These are phyloP conservation scores for Leccinum brunneo-olivaceum DNA, from an alignment of 1,284 basidiomycete species.

Conservation along the genomic window DNA sequence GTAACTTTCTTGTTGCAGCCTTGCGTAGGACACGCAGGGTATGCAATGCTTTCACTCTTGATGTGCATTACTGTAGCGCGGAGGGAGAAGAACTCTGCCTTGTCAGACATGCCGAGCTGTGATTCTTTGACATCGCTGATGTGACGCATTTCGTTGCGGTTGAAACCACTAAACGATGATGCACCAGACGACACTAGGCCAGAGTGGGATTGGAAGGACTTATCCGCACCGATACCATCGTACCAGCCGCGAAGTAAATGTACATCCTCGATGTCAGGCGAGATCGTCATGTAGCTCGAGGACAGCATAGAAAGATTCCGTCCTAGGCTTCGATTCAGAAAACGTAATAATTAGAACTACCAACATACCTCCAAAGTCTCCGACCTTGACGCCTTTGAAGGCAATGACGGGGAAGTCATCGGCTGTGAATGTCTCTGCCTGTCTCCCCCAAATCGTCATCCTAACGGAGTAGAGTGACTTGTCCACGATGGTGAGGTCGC, in stretches of 20 bases:
- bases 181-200: constrained; percentile 35
- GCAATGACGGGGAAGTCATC: constrained; percentile 72
- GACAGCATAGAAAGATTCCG: constrained; percentile 72
- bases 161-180: constrained; percentile 45
- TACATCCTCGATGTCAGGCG: constrained; percentile 86
- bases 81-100: constrained; percentile 76
- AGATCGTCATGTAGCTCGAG: constrained; percentile 68
- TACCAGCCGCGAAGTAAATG: constrained; percentile 91
- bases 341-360: not conserved
- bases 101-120: constrained; percentile 74
- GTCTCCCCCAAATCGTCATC: constrained; percentile 94
- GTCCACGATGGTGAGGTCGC: constrained; percentile 87
- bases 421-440: constrained; percentile 75
- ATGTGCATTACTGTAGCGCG: constrained; percentile 88
- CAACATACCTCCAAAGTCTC: constrained; percentile 80
- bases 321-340: constrained; percentile 35
- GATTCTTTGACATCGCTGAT: constrained; percentile 80
- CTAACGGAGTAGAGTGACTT: constrained; percentile 75
- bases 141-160: constrained; percentile 66
- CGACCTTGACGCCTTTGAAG: constrained; percentile 93
- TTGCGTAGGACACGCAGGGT: constrained; percentile 83
- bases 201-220: constrained; percentile 69
- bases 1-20: constrained; percentile 91
- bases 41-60: constrained; percentile 80
- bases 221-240: constrained; percentile 58